A percentile compares a stretch with the other conserved stretches of the same genome.
Conservation (phyloP, 768 basidiomycete species). For the Tulasnella sp. region DNA sequence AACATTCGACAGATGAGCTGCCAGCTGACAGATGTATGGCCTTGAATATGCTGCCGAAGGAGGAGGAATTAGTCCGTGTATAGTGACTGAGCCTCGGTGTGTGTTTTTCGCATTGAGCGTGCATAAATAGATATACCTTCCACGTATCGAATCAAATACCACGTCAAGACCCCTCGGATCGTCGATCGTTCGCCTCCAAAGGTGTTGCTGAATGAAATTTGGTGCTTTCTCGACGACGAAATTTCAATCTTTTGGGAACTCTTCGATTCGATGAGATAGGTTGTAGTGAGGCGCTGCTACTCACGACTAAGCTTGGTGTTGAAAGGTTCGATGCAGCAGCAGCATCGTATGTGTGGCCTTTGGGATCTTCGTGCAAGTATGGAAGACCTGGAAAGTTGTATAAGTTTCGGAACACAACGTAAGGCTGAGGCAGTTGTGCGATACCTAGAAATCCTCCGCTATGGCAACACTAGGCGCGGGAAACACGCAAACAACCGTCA, state of each 20-base stretch:
- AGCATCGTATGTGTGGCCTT: neutral
- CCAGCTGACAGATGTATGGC: neutral
- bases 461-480: neutral
- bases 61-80: neutral
- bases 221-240: neutral
- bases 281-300: no score
- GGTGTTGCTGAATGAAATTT: neutral
- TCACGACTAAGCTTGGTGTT: neutral
- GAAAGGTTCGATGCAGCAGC: neutral
- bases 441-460: neutral
- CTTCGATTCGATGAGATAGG: neutral
- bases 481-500: neutral
- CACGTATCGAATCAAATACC: neutral
- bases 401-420: neutral
- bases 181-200: neutral
- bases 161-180: neutral
- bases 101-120: neutral
- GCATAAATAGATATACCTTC: neutral
- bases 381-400: neutral
- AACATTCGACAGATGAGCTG: neutral
- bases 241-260: neutral
- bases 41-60: neutral
- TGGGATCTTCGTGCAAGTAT: neutral
- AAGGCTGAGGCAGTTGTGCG: neutral
- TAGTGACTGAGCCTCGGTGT: neutral